Evolutionary conservation across 352 stramenopile genomes (phyloP), one percentile per base, ranked within the genome.

Genomic region (Phytopythium delawarense): DNA sequence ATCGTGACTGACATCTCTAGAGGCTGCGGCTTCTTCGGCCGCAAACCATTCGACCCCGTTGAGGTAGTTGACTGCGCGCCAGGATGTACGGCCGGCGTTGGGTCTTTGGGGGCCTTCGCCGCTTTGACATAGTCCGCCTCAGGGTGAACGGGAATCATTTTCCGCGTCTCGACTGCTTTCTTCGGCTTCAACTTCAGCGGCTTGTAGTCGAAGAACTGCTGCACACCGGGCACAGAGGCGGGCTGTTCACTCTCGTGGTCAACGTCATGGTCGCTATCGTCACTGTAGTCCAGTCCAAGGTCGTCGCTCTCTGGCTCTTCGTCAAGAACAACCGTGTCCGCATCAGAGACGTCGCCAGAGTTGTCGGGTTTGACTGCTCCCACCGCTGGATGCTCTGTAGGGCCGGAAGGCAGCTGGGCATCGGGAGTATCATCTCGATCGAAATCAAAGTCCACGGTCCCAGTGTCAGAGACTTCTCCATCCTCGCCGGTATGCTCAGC

Each of bases 41-140:
- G 72, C 56, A 84, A 58, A 40, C 76, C 78, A 12, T 88, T 88
- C 16, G 76, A 84, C 34, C 72, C 76, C 57, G 55, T 52, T 11
- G 60, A 65, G 37, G 64, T 30, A 49, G 70, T 72, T 35, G 37
- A 32, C n/a, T 46, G 49, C 8, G 45, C 12, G 18, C 20, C 61
- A 18, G 70, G 68, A 15, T 54, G 5, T 4, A 61, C 54, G 15
- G 6, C 16, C 60, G 49, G 20, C 21, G 45, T 2, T 25, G 63
- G 64, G 35, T 15, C 53, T 28, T 18, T 23, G 60, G 69, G 7
- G 3, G 40, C 35, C 25, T 53, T 59, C 11, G 55, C 56, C 15
- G 25, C 57, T 28, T 62, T 64, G 7, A 54, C 69, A 20, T 39
- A 16, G 25, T 76, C 60, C 23, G 64, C 71, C 23, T 71, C 61